Base-by-base conservation (phyloP, 441 rosid genomes). In the Croton setiger region DNA sequence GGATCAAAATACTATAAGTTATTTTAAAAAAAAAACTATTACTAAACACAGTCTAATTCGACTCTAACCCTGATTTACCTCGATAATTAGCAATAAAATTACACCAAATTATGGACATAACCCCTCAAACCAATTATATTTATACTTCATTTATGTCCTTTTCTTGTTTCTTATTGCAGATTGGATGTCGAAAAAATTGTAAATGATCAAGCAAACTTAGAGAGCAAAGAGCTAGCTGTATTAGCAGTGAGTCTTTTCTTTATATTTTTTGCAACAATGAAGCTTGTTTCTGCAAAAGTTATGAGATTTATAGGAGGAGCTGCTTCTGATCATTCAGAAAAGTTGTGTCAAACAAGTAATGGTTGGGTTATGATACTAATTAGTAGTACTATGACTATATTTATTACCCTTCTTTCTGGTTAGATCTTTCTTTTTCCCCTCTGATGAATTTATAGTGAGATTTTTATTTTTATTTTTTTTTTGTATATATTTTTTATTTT, bases 281-380 rank as follows among this genome's bases (percentile, higher is more conserved):
- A 87, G 86, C 75, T 93, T 60, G 72, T 91, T 45, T 88, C 87
- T 21, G 68, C 73, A 9, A 76, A 78, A 55, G 78, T 83, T 8
- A 76, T 82, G 37, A 72, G 62, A 41, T 54, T 76, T 31, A 53
- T 83, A n/a, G 76, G 81, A 72, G 64, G n/a, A n/a, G n/a, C n/a
- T n/a, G n/a, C 86, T 20, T 59, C 82, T 21, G n/a, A n/a, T n/a
- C 73, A 44, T 55, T 65, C 84, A 0, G 76, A 85, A 43, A 84
- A 77, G 70, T 73, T 72, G 48, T 37, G 78, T 72, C 74, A 75
- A 74, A 75, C 84, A 0, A 80, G 86, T 74, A 79, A 80, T 52
- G 95, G 95, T 70, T 93, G 98, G 96, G 55, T 83, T 39, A 76
- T 93, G 85, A 83, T 89, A 70, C 80, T 93, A 37, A 74, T 87